Base-by-base conservation (phyloP, 2,329 filamentous ascomycete species). In the Nemania sp. region DNA sequence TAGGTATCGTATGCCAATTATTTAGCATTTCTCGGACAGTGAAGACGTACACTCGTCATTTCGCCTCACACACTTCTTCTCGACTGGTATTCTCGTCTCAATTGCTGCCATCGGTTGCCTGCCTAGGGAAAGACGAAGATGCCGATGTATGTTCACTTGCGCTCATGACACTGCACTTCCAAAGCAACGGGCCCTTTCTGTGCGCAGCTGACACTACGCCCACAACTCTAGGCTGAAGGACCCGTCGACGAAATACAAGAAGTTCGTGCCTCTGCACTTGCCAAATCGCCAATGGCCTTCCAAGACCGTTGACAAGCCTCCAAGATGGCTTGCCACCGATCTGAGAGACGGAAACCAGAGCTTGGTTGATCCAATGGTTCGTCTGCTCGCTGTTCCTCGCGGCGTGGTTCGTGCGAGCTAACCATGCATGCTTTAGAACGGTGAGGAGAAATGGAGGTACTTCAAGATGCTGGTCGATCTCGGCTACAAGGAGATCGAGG, bases 401-500 rank as follows among this genome's bases (percentile, higher is more conserved):
- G 49, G 28, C 22, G 40, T 56, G 8, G 7, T 11, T 2, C 17
- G n/a, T 31, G 15, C 20, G 20, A 17, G 15, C 52, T 54, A 26
- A 49, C 36, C 26, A 23, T 15, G 44, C 52, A 60, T 42, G 56
- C 40, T 36, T 43, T 52, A 94, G 90, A 94, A 91, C 68, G 91
- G 91, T 63, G 90, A 96, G 43, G 91, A 97, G 79, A 97, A 97
- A 77, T 94, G 89, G 84, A 80, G 81, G 57, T 97, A 92, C 80
- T 97, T 97, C 80, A 86, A 92, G 75, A 95, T 96, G 91, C 84
- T 97, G 49, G 84, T 88, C 66, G 86, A 93, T 57, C 81, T 97
- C 44, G 93, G 94, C 64, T 97, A 95, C 81, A 97, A 97, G 76
- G 93, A 97, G 75, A 97, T 97, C 62, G 93, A 97, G 71, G 88